Conservation (phyloP, 2,329 filamentous ascomycete species). For the Monilinia vaccinii-corymbosi region DNA sequence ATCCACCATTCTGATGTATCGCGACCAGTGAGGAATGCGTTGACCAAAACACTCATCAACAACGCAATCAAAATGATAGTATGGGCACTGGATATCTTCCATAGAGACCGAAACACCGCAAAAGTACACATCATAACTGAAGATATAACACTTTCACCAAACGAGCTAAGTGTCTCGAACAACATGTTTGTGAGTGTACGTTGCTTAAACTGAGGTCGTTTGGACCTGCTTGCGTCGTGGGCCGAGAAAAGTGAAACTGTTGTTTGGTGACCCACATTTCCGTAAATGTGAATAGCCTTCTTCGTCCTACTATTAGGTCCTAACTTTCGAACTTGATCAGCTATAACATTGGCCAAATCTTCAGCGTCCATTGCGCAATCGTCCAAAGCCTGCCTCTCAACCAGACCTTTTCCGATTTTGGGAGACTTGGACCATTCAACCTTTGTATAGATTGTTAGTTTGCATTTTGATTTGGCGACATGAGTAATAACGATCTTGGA, state of each 20-base stretch:
- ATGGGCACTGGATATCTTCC: constrained; percentile 62
- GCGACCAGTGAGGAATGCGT: constrained; percentile 65
- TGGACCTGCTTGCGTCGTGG: constrained; percentile 34
- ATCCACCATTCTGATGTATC: constrained; percentile 74
- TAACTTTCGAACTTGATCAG: constrained; percentile 67
- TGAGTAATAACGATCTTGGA: constrained; percentile 93
- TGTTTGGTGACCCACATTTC: constrained; percentile 60
- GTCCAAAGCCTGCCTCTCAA: constrained; percentile 64
- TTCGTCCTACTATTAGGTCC: constrained; percentile 67
- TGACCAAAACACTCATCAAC: constrained; percentile 58
- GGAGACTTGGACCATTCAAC: constrained; percentile 76
- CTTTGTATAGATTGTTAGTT: constrained; percentile 77
- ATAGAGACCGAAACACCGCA: constrained; percentile 54
- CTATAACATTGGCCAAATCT: constrained; percentile 65
- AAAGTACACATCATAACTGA: constrained; percentile 72
- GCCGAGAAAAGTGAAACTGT: constrained; percentile 51
- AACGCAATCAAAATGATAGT: constrained; percentile 64
- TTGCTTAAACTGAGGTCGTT: constrained; percentile 49
- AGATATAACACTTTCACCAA: constrained; percentile 64
- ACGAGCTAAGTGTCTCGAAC: constrained; percentile 62
- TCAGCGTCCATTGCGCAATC: constrained; percentile 66
- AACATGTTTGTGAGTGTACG: constrained; percentile 60
- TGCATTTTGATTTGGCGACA: constrained; percentile 83
- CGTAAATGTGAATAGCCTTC: constrained; percentile 71
- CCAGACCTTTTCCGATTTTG: constrained; percentile 47